Evolutionary conservation across 2,329 filamentous ascomycete species (phyloP), one percentile per base, ranked within the genome.

Genomic region (Pseudohalonectria lignicola): DNA sequence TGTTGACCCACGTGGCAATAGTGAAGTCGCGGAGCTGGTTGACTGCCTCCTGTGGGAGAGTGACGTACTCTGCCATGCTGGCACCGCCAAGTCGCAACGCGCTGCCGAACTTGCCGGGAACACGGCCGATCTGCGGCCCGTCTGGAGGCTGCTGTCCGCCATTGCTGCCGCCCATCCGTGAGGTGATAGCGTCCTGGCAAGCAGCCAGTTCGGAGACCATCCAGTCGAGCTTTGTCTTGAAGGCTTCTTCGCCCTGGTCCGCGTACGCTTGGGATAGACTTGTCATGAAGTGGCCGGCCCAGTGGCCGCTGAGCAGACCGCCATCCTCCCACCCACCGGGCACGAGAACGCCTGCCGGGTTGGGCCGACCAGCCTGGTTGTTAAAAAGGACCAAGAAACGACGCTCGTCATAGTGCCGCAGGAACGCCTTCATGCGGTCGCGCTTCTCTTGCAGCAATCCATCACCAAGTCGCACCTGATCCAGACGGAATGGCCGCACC

Each of bases 271-370:
- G 52, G 12, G 51, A 54, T 19, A 53, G 45, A 10, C 49, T 50
- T 4, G 53, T 53, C 53, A 57, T 51, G 40, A 45, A 57, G 31
- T 57, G 54, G 12, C 54, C 53, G 1, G 53, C 45, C 54, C 53
- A 57, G 41, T 57, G 54, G 5, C 54, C 54, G 28, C 54, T 57
- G 30, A 57, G 43, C n/a, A 56, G 43, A 2, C 53, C 54, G 6
- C 54, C 54, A n/a, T 57, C 52, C 31, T 56, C 54, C 55, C 54
- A 58, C 4, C 53, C 53, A 2, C 54, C 54, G 2, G 54, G 54
- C 4, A 47, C 34, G 16, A 39, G 28, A 25, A 56, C 40, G 2
- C 43, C 51, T 0, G 36, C 42, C 0, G 53, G 49, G 34, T 55
- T 56, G 15, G 53, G 40, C 16, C 53, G 44, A 3, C 49, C 50